Evolutionary conservation across 371 early-diverging fungal species (phyloP), one percentile per base, ranked within the genome.

Genomic region (Mucor racemosus): DNA sequence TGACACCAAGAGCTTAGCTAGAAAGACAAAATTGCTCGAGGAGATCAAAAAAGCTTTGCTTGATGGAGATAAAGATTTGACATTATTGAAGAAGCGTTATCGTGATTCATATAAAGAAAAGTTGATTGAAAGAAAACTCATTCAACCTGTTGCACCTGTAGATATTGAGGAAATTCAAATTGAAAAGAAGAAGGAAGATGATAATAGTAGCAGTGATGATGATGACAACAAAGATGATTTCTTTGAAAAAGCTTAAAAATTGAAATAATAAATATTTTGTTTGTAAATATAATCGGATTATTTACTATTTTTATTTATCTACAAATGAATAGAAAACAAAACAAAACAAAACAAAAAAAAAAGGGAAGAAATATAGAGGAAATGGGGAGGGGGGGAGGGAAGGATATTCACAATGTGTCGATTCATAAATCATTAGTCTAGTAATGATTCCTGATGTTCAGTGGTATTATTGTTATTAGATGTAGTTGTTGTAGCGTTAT

Each of bases 91-190:
- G 4, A 73, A 75, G 58, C 57, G 53, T 26, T 78, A 81, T 60
- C 71, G 81, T n/a, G 54, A 71, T n/a, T 46, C 64, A 44, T 76
- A 75, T 36, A 74, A 73, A 54, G 59, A 78, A 14, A 65, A 69
- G 36, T 38, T 81, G 40, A 69, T 78, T n/a, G 61, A 70, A 38
- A 39, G 35, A 13, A 74, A 74, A 4, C 17, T 48, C 17, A 67
- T 78, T 5, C 50, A 62, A 46, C 71, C 65, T 26, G 65, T 58
- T 7, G 60, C 69, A 35, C 66, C 67, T 14, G 60, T 69, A 8
- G 74, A 69, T 55, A 68, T 66, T 21, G 73, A 63, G 10, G 50
- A 19, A 26, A 50, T 50, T n/a, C 11, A 50, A 11, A 58, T 60
- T 3, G 57, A 62, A 5, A 17, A 55, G 46, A 38, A 31, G 17